These are phyloP conservation scores for Curvularia sp. DNA, from an alignment of 2,329 filamentous ascomycete species.

Conservation along the genomic window DNA sequence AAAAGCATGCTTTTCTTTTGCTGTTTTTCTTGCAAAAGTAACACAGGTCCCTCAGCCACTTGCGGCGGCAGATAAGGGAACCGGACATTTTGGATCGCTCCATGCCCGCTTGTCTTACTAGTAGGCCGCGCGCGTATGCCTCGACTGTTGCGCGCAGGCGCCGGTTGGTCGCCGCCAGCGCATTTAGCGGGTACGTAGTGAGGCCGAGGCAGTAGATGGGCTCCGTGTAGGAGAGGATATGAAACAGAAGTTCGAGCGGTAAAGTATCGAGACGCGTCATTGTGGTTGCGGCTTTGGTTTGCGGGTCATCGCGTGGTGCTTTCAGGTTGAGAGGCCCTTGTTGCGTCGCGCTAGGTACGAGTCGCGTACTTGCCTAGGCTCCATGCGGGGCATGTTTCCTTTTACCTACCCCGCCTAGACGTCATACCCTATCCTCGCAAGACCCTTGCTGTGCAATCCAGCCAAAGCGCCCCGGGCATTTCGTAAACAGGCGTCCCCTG, in stretches of 20 bases:
- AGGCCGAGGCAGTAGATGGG: slow-evolving; percentile 15
- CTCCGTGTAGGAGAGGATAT: slow-evolving; percentile 34
- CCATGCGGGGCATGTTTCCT: no score
- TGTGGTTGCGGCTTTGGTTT: neutral
- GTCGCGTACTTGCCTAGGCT: no score
- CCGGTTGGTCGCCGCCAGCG: slow-evolving; percentile 34
- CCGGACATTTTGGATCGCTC: slow-evolving; percentile 25
- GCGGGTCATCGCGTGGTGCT: no score
- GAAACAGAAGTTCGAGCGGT: slow-evolving; percentile 40
- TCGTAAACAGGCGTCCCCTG: neutral
- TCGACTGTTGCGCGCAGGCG: slow-evolving; percentile 37
- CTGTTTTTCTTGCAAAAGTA: slow-evolving; percentile 39
- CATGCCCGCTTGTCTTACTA: slow-evolving; percentile 34
- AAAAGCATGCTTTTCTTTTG: slow-evolving; percentile 35
- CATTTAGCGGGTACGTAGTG: slow-evolving; percentile 30
- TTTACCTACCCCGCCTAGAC: neutral
- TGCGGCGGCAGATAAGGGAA: slow-evolving; percentile 29
- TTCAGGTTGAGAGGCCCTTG: neutral
- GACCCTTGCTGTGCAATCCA: neutral
- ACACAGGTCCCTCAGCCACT: slow-evolving; percentile 38
- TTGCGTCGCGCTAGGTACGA: no score
- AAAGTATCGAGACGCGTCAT: slow-evolving; percentile 33
- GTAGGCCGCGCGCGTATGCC: slow-evolving; percentile 40
- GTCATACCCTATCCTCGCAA: neutral
- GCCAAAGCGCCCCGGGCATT: neutral